Evolutionary conservation across 1,139 yeast species (phyloP).

Genomic region (Saccharomycopsis crataegensis): DNA sequence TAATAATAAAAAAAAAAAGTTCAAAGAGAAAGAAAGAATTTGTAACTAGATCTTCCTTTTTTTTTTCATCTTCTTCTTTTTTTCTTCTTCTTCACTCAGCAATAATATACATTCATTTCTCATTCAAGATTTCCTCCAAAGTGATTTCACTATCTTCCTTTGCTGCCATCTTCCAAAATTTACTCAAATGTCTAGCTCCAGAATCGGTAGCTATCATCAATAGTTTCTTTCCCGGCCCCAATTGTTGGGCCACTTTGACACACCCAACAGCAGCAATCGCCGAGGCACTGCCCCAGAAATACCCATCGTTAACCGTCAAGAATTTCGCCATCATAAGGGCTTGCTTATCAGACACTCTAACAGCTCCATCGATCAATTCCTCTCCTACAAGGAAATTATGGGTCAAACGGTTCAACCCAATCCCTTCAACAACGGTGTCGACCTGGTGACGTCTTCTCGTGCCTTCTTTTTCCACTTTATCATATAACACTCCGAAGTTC

Average conservation of each 20-base stretch:
- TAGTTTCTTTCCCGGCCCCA: constrained; percentile 56
- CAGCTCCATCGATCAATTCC: constrained; percentile 63
- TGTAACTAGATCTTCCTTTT: background rate
- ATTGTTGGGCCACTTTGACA: constrained; percentile 48
- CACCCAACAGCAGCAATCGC: constrained; percentile 94
- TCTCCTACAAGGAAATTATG: constrained; percentile 73
- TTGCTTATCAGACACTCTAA: constrained; percentile 70
- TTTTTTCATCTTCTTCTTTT: background rate
- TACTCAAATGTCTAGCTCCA: constrained; percentile 82
- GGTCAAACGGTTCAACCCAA: constrained; percentile 83
- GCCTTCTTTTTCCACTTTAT: constrained; percentile 81
- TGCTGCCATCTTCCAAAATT: constrained; percentile 77
- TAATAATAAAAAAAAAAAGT: background rate
- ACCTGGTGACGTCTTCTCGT: constrained; percentile 93
- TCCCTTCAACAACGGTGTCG: constrained; percentile 90
- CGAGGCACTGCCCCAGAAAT: constrained; percentile 86
- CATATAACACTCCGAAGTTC: constrained; percentile 91
- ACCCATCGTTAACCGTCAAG: constrained; percentile 75
- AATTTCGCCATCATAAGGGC: constrained; percentile 85
- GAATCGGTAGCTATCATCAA: constrained; percentile 93
- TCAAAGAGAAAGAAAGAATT: background rate
- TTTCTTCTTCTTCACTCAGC: background rate
- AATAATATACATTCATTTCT: background rate
- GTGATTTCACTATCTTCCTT: constrained; percentile 26
- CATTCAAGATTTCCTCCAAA: constrained; percentile 26